Evolutionary conservation across 2,329 filamentous ascomycete genomes (phyloP), one percentile per base, ranked within the genome.

Genomic region (Fusarium sublunatum): DNA sequence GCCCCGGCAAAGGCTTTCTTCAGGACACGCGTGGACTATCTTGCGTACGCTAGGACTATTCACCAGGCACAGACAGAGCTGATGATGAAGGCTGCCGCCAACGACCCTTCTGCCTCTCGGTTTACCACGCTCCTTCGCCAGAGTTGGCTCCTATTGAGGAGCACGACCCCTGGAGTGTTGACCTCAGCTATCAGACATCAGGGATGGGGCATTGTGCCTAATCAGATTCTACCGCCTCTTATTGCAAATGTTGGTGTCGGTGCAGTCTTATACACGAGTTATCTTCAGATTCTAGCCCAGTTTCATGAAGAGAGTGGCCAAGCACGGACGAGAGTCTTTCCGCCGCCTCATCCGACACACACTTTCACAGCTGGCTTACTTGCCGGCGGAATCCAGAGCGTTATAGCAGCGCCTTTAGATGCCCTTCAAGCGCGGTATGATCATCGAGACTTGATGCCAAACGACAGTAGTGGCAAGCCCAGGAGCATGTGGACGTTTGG

Each of bases 1-100:
- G 92, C 92, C 0, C 93, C 93, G 1, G 91, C 93, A 49, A 97
- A 97, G 77, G 91, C 93, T 13, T 97, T 97, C 74, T 96, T 97
- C 78, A 87, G 92, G 60, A 93, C 91, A 2, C 83, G 93, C 56
- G 92, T 97, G 64, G 93, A 97, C 80, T 97, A 93, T 67, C 81
- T 87, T 15, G 84, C 84, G 2, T 87, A 86, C 60, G 85, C 84
- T 3, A 79, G 85, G 26, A 80, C 74, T 13, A 72, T 86, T 4
- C 83, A 86, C 59, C 76, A 83, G 62, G 77, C 81, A 32, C 80
- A 82, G 55, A 75, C 74, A 2, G 69, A 76, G 46, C 54, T 73
- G 22, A 67, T 81, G 39, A 67, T 75, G 40, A 73, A 73, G 56
- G 77, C 76, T 26, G 75, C 74, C 6, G 74, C 74, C 3, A 73